Conservation (phyloP, 768 basidiomycete species). For the Panus rudis region DNA sequence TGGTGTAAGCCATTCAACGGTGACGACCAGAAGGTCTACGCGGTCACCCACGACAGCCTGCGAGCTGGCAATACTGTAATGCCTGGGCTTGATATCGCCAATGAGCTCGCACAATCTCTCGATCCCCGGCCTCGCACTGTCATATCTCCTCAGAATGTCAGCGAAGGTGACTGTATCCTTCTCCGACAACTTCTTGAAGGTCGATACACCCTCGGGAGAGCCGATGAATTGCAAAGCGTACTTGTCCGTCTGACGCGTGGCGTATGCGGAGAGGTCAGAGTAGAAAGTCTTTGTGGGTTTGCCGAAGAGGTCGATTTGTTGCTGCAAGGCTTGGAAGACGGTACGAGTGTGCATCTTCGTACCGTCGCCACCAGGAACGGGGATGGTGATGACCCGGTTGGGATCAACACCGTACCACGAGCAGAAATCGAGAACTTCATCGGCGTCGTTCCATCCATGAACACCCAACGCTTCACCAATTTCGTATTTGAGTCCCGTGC, state of each 20-base stretch:
- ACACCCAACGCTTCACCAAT: conserved; percentile 97
- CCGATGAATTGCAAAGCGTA: conserved; percentile 88
- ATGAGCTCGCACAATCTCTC: conserved; percentile 83
- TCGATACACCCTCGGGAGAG: conserved; percentile 81
- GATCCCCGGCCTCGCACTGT: conserved; percentile 73
- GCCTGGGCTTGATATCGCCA: conserved; percentile 94
- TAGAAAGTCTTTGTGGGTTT: conserved; percentile 96
- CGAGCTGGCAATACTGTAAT: conserved; percentile 96
- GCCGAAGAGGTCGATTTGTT: conserved; percentile 95
- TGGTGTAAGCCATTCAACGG: conserved; percentile 89
- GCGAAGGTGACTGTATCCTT: conserved; percentile 93
- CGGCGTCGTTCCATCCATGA: conserved; percentile 94
- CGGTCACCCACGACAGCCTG: conserved; percentile 93
- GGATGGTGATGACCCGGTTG: conserved; percentile 72
- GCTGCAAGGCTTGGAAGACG: conserved; percentile 91
- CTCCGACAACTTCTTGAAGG: conserved; percentile 94
- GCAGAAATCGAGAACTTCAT: conserved; percentile 87
- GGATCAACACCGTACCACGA: conserved; percentile 87
- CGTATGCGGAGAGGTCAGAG: conserved; percentile 73
- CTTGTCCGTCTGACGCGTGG: conserved; percentile 61
- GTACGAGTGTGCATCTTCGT: conserved; percentile 83
- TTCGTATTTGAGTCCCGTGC: conserved; percentile 90
- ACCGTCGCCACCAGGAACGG: conserved; percentile 53
- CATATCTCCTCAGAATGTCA: conserved; percentile 73
- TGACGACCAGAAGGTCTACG: conserved; percentile 92